These are phyloP conservation scores for Ustulina deusta DNA, from an alignment of 2,329 filamentous ascomycete genomes.

Conservation along the genomic window DNA sequence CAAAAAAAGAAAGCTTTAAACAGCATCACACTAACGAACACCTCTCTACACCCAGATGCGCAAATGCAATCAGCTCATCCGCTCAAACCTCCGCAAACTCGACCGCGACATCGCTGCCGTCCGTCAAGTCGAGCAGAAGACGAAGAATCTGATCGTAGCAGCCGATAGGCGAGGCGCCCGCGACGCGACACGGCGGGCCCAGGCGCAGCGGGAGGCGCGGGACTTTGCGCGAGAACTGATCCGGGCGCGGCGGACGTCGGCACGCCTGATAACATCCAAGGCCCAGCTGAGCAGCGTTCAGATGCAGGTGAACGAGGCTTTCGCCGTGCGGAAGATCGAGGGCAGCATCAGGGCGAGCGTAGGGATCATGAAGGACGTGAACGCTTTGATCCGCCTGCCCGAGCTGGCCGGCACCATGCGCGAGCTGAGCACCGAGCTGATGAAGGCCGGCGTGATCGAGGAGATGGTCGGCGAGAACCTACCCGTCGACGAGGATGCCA, in stretches of 20 bases:
- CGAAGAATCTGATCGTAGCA: conserved; percentile 84
- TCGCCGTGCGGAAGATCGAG: conserved; percentile 95
- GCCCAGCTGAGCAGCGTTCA: conserved; percentile 92
- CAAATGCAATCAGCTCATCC: conserved; percentile 93
- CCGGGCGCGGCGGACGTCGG: conserved; percentile 79
- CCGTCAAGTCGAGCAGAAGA: conserved; percentile 83
- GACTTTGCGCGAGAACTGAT: conserved; percentile 91
- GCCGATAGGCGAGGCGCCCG: conserved; percentile 84
- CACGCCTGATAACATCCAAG: conserved; percentile 84
- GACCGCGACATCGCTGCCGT: conserved; percentile 90
- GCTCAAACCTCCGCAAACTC: conserved; percentile 89
- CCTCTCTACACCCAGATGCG: conserved; percentile 74
- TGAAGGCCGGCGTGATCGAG: conserved; percentile 96
- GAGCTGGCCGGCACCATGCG: conserved; percentile 91
- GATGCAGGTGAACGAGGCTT: conserved; percentile 98
- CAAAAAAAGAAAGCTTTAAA: background rate
- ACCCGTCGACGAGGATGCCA: conserved; percentile 78
- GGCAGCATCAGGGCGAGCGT: conserved; percentile 88
- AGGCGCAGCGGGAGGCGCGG: conserved; percentile 85
- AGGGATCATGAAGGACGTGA: conserved; percentile 97
- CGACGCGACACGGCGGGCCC: conserved; percentile 81
- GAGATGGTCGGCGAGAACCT: conserved; percentile 93
- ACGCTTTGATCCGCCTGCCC: conserved; percentile 83
- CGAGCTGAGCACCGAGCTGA: conserved; percentile 85
- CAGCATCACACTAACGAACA: conserved; percentile 15